Evolutionary conservation across 2,329 filamentous ascomycete species (phyloP).

Genomic region (Phyllosticta capitalensis): DNA sequence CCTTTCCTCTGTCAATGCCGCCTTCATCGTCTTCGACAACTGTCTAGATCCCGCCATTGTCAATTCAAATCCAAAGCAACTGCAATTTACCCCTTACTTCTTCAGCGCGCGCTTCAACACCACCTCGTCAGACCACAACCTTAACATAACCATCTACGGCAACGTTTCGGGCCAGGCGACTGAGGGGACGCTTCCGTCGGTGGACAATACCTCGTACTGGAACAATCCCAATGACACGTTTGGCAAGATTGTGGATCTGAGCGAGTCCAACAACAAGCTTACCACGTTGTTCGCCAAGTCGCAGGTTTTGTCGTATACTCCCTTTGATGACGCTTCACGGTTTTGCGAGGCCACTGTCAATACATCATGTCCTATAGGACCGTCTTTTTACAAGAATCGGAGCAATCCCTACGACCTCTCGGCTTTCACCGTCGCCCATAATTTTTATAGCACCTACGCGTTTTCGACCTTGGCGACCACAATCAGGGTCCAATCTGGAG

Average conservation of each 20-base stretch:
- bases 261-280: slow-evolving; percentile 48
- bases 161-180: slow-evolving; percentile 73
- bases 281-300: slow-evolving; percentile 67
- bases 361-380: slow-evolving; percentile 63
- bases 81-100: slow-evolving; percentile 72
- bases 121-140: slow-evolving; percentile 48
- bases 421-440: slow-evolving; percentile 62
- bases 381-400: slow-evolving; percentile 54
- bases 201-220: slow-evolving; percentile 52
- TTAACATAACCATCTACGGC: slow-evolving; percentile 76
- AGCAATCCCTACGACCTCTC: slow-evolving; percentile 50
- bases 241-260: slow-evolving; percentile 68
- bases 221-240: slow-evolving; percentile 47
- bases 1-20: slow-evolving; percentile 23
- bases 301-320: slow-evolving; percentile 67
- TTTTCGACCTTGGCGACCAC: slow-evolving; percentile 74
- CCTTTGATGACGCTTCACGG: slow-evolving; percentile 45
- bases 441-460: slow-evolving; percentile 73
- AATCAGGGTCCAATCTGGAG: slow-evolving; percentile 66
- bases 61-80: slow-evolving; percentile 47
- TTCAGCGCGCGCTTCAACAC: slow-evolving; percentile 67
- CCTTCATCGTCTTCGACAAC: slow-evolving; percentile 70
- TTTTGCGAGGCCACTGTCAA: slow-evolving; percentile 60
- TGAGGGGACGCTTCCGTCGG: slow-evolving; percentile 48
- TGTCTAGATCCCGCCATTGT: slow-evolving; percentile 58